Conservation (phyloP, 1,139 yeast species). For the Kodamaea sp. region DNA sequence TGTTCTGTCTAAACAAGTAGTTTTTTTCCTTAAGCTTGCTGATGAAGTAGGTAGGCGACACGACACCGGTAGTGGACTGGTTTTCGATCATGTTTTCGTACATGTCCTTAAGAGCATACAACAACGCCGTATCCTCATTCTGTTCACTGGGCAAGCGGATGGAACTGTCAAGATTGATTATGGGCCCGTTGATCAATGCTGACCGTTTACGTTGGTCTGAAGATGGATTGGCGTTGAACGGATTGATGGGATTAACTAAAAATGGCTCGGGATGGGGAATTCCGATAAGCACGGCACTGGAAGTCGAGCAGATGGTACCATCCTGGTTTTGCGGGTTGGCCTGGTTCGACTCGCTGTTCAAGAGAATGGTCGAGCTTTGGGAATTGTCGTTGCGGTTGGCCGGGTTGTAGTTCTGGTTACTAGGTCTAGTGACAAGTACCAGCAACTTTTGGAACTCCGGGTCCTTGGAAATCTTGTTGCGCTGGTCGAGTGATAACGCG, state of each 20-base stretch:
- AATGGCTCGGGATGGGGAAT: constrained; percentile 46
- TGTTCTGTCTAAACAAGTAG: constrained; percentile 76
- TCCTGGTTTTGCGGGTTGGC: constrained; percentile 12
- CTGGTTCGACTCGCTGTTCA: constrained; percentile 24
- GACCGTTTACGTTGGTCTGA: constrained; percentile 78
- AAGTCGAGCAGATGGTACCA: constrained; percentile 24
- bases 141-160: constrained; percentile 42
- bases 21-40: constrained; percentile 79
- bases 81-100: constrained; percentile 84
- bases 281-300: constrained; percentile 43
- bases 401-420: constrained; percentile 11
- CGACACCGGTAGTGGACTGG: constrained; percentile 71
- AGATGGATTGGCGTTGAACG: constrained; percentile 53
- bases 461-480: constrained; percentile 29
- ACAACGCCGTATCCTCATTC: constrained; percentile 55
- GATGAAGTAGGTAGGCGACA: constrained; percentile 76
- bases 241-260: constrained; percentile 38
- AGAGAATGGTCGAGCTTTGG: constrained; percentile 39
- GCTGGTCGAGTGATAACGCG: constrained; percentile 38
- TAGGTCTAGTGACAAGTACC: constrained; percentile 42
- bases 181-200: constrained; percentile 82
- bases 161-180: constrained; percentile 75
- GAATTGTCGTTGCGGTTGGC: constrained; percentile 32
- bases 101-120: constrained; percentile 77
- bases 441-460: constrained; percentile 37